phyloP scores from a whole-genome alignment of 2,329 filamentous ascomycete species.

The Boeremia lycopersici region DNA sequence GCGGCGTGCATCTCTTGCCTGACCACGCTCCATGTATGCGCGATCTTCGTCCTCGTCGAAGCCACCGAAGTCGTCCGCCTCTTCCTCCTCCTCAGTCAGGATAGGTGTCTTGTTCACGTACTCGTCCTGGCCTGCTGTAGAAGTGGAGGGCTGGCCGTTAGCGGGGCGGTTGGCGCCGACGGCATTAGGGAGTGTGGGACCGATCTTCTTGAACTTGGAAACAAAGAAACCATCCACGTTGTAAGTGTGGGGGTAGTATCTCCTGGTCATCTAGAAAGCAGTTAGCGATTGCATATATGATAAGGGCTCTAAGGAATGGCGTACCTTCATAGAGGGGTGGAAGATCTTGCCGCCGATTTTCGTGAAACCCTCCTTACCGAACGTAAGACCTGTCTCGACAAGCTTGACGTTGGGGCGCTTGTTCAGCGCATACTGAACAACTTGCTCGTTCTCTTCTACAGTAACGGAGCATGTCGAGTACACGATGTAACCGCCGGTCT shows the following conservation, averaged over 20 bases:
- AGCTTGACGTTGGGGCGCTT: slow-evolving; percentile 93
- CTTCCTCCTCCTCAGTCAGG: slow-evolving; percentile 47
- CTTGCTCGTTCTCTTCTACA: slow-evolving; percentile 90
- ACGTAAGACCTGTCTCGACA: slow-evolving; percentile 86
- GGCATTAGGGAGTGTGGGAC: slow-evolving; percentile 70
- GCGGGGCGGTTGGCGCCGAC: slow-evolving; percentile 43
- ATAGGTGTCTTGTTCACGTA: slow-evolving; percentile 74
- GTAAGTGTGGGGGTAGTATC: slow-evolving; percentile 47
- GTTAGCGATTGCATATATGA: neutral
- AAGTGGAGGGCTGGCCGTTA: slow-evolving; percentile 47
- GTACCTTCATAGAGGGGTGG: slow-evolving; percentile 80
- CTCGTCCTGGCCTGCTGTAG: slow-evolving; percentile 50
- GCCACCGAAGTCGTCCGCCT: slow-evolving; percentile 54
- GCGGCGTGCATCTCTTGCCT: slow-evolving; percentile 50
- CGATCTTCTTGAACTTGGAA: slow-evolving; percentile 94
- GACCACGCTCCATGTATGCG: slow-evolving; percentile 54
- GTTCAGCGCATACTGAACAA: slow-evolving; percentile 89
- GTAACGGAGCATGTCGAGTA: slow-evolving; percentile 97
- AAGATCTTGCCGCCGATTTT: slow-evolving; percentile 92
- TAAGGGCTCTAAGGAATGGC: slow-evolving; percentile 39
- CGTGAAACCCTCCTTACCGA: slow-evolving; percentile 91
- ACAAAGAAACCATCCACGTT: slow-evolving; percentile 96
- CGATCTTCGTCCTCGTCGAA: slow-evolving; percentile 59
- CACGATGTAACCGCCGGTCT: slow-evolving; percentile 92
- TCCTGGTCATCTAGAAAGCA: slow-evolving; percentile 31